Evolutionary conservation across 345 rosid species (phyloP).

Genomic region (Raphanus sativus): DNA sequence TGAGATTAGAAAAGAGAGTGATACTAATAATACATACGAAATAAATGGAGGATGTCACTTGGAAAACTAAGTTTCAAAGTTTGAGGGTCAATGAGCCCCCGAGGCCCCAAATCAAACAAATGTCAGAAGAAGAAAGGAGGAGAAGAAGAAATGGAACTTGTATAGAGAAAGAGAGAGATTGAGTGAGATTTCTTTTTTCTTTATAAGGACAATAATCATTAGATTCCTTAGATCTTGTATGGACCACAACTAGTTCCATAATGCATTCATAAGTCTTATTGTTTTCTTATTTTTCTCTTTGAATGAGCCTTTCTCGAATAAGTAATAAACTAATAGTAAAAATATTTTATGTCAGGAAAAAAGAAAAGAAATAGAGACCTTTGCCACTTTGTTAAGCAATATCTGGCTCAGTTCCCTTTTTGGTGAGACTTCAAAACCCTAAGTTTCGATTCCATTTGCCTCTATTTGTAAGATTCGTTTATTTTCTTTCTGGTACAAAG

Average conservation of each 20-base stretch:
- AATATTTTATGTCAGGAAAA: background rate
- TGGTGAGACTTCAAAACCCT: constrained; percentile 22
- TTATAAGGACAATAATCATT: constrained; percentile 36
- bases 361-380: constrained; percentile 18
- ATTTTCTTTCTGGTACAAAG: background rate
- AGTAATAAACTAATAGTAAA: background rate
- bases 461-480: constrained; percentile 24
- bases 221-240: constrained; percentile 44
- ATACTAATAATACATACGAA: background rate
- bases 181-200: constrained; percentile 36
- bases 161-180: constrained; percentile 23
- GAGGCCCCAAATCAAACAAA: background rate
- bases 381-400: constrained; percentile 41
- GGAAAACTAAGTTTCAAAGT: background rate
- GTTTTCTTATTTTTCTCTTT: constrained; percentile 16
- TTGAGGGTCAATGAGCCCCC: background rate
- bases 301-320: constrained; percentile 5
- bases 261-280: constrained; percentile 35
- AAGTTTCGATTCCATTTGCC: constrained; percentile 23
- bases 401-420: constrained; percentile 31
- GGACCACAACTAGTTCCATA: constrained; percentile 40
- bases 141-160: constrained; percentile 28
- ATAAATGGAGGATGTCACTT: background rate
- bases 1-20: background rate
- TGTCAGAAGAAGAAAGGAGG: background rate